phyloP scores from a whole-genome alignment of 352 stramenopile genomes.

The Pythium scleroteichum region DNA sequence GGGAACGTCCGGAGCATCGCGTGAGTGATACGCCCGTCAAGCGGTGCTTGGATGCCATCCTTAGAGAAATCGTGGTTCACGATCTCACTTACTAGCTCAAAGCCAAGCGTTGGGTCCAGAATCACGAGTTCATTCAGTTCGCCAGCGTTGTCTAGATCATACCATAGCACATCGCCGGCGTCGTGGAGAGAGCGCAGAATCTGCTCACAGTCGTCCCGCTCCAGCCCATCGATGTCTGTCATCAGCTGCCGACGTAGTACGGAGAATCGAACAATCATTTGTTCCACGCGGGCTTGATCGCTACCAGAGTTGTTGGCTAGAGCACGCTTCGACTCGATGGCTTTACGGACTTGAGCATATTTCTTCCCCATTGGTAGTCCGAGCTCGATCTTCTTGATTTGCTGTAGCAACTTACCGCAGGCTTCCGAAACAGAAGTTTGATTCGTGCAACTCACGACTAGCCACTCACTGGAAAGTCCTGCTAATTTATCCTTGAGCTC shows the following conservation, averaged over 20 bases:
- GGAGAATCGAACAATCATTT: neutral
- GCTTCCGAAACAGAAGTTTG: neutral
- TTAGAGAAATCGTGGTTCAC: conserved; percentile 19
- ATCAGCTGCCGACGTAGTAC: neutral
- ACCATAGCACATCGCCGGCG: conserved; percentile 24
- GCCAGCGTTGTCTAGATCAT: conserved; percentile 7
- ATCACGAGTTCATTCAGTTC: conserved; percentile 14
- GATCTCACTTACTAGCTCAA: conserved; percentile 27
- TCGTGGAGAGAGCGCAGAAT: conserved; percentile 20
- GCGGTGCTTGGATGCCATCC: too few relatives aligned
- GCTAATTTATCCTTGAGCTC: neutral
- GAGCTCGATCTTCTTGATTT: neutral
- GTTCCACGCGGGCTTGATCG: neutral
- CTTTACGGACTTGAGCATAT: conserved; percentile 2
- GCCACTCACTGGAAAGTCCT: neutral
- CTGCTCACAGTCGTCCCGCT: neutral
- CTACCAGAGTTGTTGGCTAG: neutral
- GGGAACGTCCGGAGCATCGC: conserved; percentile 2
- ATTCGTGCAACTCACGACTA: conserved; percentile 1
- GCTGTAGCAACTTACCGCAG: neutral
- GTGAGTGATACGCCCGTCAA: conserved; percentile 9
- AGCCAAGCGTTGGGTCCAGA: conserved; percentile 28
- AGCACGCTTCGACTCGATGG: neutral
- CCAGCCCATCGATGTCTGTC: neutral
- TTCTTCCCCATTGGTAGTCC: conserved; percentile 13